Base-by-base conservation (phyloP, 2,329 filamentous ascomycete genomes). In the Trichoderma hamatum region DNA sequence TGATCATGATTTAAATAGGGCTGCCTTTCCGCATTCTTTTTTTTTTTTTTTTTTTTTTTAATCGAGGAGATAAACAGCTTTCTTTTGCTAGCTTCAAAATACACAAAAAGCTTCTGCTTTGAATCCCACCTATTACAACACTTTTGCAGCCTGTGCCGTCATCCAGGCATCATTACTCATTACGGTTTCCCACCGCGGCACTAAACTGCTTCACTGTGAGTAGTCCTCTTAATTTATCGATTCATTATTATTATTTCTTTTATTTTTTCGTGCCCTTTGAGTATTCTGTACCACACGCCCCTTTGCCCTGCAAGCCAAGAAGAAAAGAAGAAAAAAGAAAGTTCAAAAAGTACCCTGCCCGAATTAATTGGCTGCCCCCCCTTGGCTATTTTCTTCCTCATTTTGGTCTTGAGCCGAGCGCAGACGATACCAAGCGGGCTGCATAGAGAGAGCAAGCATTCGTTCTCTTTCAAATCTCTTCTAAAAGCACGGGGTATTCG, bases 161-260 rank as follows among this genome's bases (percentile, higher is more conserved):
- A 67, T 67, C 54, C 14, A 67, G 26, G 32, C 64, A 67, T 67
- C 64, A 67, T 43, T 43, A 67, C 52, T 67, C 64, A 59, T 43
- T 43, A 67, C 52, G n/a, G 63, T 26, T 30, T 30, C 49, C 51
- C 9, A 16, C 26, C 3, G 26, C 43, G 43, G 54, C 64, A 58
- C 64, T 67, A 67, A 19, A 19, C 26, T 65, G 34, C 52, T 66
- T 28, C 26, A 58, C 39, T 24, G 64, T 67, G 64, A 67, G 64
- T 67, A 16, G 24, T 46, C 34, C 28, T 21, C 49, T 59, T 59
- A 36, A 34, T 51, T n/a, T 63, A 16, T 30, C n/a, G 9, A 13
- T 51, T 16, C 26, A 1, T 32, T 36, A 9, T n/a, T 28, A 30
- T 30, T 30, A 30, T 32, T 43, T 34, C 28, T 26, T 16, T 24